Base-by-base conservation (phyloP, 176 grass and related monocot genomes). In the Ensete glaucum region DNA sequence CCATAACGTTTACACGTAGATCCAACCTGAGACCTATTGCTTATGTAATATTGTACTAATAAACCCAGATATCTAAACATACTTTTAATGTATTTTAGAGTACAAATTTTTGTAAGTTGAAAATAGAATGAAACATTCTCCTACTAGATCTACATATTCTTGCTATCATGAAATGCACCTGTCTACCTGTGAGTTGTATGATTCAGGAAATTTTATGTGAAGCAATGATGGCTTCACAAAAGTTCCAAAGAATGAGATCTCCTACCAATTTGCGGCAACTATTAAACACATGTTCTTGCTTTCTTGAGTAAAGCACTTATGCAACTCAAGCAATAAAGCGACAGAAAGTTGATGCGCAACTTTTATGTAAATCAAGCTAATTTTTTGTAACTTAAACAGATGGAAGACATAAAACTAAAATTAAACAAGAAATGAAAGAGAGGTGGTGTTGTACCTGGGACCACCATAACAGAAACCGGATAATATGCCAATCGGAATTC, bases 381-480 rank as follows among this genome's bases (percentile, higher is more conserved):
- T 43, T 43, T 43, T 43, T 43, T 43, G 34, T 43, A 43, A 4
- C 34, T 43, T 43, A 43, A 43, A 43, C 34, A 43, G 34, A 43
- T 4, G 4, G 34, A 43, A 43, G 34, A 43, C 34, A 43, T 6
- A 70, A 43, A 15, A 26, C 63, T 65, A 65, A 22, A 54, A 67
- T 13, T 74, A 29, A 80, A 20, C 80, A 9, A 50, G n/a, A 75
- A 72, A 53, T 65, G 54, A 52, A 23, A 25, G n/a, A 77, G 13
- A 25, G 48, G 13, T 17, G 25, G n/a, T 17, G 65, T 57, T 83
- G 69, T 84, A 96, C 94, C 94, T 97, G 94, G 83, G 90, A 93
- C 94, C 94, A 97, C 94, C 94, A 97, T 2, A 97, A 69, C 17
- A 97, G 88, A 11, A 97, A 82, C 71, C 90, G 81, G 60, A 93